A percentile compares a stretch with the other conserved stretches of the same genome.
phyloP scores from a whole-genome alignment of 2,329 filamentous ascomycete genomes.

The Cadophora luteo-olivacea region DNA sequence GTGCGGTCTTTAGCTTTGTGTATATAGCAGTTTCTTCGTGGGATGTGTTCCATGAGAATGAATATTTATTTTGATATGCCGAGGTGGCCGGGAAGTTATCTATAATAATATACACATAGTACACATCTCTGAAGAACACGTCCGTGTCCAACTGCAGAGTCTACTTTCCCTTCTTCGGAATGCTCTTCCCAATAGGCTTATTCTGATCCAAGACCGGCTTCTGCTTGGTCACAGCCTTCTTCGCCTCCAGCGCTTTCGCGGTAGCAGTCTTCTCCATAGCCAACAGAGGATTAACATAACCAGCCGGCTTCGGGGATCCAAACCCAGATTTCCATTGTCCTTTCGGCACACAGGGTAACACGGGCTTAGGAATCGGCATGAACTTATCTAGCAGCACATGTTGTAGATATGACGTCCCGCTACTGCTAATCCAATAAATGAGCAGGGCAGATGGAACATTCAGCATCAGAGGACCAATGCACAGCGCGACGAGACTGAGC shows the following conservation, averaged over 20 bases:
- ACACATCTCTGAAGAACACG: background rate
- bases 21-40: no score
- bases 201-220: background rate
- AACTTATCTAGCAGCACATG: slow-evolving; percentile 47
- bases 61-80: background rate
- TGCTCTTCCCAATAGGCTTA: background rate
- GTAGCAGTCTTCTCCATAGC: background rate
- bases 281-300: slow-evolving; percentile 8
- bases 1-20: no score
- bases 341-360: slow-evolving; percentile 44
- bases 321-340: slow-evolving; percentile 27
- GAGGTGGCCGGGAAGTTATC: background rate
- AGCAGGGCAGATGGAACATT: slow-evolving; percentile 53
- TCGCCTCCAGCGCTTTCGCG: background rate
- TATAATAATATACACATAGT: background rate
- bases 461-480: slow-evolving; percentile 47
- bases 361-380: slow-evolving; percentile 46
- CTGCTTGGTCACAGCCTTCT: background rate
- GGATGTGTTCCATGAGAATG: no score
- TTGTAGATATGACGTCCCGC: slow-evolving; percentile 50
- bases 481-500: slow-evolving; percentile 49
- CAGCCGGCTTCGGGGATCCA: slow-evolving; percentile 5
- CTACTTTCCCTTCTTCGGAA: background rate
- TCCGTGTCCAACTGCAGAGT: background rate
- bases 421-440: slow-evolving; percentile 57